Conservation (phyloP, 2,329 filamentous ascomycete genomes). For the Sporothrix inflata region DNA sequence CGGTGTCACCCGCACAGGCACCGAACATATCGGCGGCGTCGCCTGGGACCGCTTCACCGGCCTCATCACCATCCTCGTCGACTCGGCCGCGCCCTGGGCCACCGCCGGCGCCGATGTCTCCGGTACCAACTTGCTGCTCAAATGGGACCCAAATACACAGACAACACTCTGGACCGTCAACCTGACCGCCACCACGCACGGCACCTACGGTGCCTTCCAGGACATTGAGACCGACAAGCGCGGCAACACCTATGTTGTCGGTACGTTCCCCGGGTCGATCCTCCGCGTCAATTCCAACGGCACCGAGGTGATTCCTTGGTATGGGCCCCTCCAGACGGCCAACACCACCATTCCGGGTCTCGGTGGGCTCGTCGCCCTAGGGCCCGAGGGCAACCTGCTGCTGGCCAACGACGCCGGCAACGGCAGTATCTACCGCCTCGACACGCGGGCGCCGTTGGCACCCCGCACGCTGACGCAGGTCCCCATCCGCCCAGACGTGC, state of each 20-base stretch:
- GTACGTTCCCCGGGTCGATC: conserved; percentile 45
- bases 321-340: conserved; percentile 37
- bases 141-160: conserved; percentile 40
- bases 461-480: conserved; percentile 34
- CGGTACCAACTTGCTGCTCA: conserved; percentile 45
- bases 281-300: conserved; percentile 42
- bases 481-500: conserved; percentile 33
- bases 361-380: conserved; percentile 37
- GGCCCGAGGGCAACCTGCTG: conserved; percentile 36
- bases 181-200: conserved; percentile 39
- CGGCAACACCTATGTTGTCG: conserved; percentile 45
- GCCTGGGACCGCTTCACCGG: conserved; percentile 41
- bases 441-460: conserved; percentile 37
- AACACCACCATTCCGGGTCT: conserved; percentile 38
- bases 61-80: conserved; percentile 43
- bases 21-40: conserved; percentile 43
- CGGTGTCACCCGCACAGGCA: conserved; percentile 39
- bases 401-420: conserved; percentile 41
- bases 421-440: conserved; percentile 44
- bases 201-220: conserved; percentile 45
- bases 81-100: conserved; percentile 43
- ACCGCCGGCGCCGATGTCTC: conserved; percentile 43
- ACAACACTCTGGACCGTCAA: conserved; percentile 41
- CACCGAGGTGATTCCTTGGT: conserved; percentile 39
- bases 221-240: conserved; percentile 44